phyloP scores from a whole-genome alignment of 805 yeast species.

The Suhomyces sp. region DNA sequence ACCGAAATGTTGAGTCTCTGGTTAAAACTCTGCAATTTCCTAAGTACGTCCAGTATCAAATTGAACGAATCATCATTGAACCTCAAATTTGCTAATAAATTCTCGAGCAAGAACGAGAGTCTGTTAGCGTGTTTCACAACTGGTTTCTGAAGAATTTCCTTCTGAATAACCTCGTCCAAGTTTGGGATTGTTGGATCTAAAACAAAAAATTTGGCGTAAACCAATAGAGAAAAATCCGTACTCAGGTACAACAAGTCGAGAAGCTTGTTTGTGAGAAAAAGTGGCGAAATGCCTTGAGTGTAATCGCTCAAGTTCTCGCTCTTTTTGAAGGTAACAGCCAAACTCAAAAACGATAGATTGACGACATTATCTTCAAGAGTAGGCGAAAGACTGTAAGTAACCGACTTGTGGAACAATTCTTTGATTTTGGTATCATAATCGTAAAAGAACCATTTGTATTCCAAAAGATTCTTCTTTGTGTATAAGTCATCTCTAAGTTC shows the following conservation, averaged over 20 bases:
- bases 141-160: constrained; percentile 33
- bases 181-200: constrained; percentile 12
- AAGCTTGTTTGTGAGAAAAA: constrained; percentile 18
- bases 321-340: constrained; percentile 31
- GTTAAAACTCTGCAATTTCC: constrained; percentile 30
- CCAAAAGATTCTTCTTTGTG: constrained; percentile 25
- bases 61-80: constrained; percentile 15
- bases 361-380: constrained; percentile 22
- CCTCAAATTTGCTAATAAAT: constrained; percentile 22
- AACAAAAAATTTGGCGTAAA: constrained; percentile 19
- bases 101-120: constrained; percentile 46
- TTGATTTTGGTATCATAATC: constrained; percentile 32
- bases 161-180: constrained; percentile 11
- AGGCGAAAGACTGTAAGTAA: constrained; percentile 24
- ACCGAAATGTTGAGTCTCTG: constrained; percentile 16
- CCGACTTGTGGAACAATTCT: constrained; percentile 27
- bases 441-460: constrained; percentile 33
- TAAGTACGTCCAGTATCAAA: constrained; percentile 19
- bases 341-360: constrained; percentile 33
- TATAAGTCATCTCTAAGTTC: constrained; percentile 33
- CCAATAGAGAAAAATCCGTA: constrained; percentile 8
- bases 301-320: constrained; percentile 22
- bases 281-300: constrained; percentile 17
- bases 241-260: constrained; percentile 22
- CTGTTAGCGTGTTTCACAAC: constrained; percentile 49